These are phyloP conservation scores for Leucocoprinus leucothites DNA, from an alignment of 768 basidiomycete species.

Conservation along the genomic window DNA sequence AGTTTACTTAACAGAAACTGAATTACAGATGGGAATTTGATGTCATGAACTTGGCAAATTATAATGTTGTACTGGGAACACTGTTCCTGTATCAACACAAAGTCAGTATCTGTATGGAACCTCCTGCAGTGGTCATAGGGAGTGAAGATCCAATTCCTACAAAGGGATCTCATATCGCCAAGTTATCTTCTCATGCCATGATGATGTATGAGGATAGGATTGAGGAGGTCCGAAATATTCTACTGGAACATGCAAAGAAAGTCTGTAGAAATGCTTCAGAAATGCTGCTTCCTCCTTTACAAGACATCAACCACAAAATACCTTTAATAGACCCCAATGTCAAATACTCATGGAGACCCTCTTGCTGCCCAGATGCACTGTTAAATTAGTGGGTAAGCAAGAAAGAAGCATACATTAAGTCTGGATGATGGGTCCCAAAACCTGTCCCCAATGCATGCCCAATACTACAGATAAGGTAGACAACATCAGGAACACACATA, in stretches of 20 bases:
- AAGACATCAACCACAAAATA: slow-evolving; percentile 36
- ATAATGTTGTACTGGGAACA: slow-evolving; percentile 39
- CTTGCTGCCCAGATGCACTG: slow-evolving; percentile 36
- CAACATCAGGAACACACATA: too few species aligned
- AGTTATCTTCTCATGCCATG: slow-evolving; percentile 15
- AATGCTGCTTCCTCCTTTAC: slow-evolving; percentile 27
- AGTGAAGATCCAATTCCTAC: slow-evolving; percentile 17
- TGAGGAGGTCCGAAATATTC: slow-evolving; percentile 15
- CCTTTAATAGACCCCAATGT: slow-evolving; percentile 32
- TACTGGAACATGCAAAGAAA: slow-evolving; percentile 20
- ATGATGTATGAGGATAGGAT: slow-evolving; percentile 14
- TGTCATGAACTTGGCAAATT: slow-evolving; percentile 36
- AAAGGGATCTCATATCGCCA: slow-evolving; percentile 8
- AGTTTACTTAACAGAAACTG: slow-evolving; percentile 32
- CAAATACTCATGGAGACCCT: slow-evolving; percentile 29
- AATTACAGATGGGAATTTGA: slow-evolving; percentile 28
- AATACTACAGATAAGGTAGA: slow-evolving; percentile 31
- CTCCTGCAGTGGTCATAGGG: slow-evolving; percentile 24
- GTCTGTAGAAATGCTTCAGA: slow-evolving; percentile 21
- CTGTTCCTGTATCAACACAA: slow-evolving; percentile 35
- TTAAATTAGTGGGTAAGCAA: slow-evolving; percentile 27
- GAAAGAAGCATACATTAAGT: slow-evolving; percentile 22
- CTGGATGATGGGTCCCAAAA: slow-evolving; percentile 30
- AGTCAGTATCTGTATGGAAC: slow-evolving; percentile 24
- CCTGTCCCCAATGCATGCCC: slow-evolving; percentile 31